Evolutionary conservation across 768 basidiomycete species (phyloP), one percentile per base, ranked within the genome.

Genomic region (Phaffia tasmanica): DNA sequence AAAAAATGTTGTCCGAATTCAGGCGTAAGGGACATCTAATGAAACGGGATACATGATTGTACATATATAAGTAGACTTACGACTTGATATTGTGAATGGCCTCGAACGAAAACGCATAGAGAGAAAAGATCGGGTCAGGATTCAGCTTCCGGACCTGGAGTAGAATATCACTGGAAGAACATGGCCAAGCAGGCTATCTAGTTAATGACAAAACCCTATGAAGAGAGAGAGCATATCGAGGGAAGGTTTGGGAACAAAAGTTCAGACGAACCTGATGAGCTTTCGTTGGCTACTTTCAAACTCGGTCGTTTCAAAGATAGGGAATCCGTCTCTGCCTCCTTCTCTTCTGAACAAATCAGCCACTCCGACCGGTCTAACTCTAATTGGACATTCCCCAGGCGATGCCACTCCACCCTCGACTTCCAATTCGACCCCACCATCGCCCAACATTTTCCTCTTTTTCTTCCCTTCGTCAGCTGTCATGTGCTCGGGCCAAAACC

Each of bases 371-470:
- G 72, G 68, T 69, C 72, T 73, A 14, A 71, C 69, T 55, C 70
- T 72, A 46, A 76, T 71, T 0, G 75, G 74, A 65, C 70, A 62
- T 14, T 69, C 72, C 60, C 72, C 74, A 11, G 76, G 76, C 55
- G 63, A 48, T 1, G 32, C 53, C 35, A 76, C 23, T 9, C 61
- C 69, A 42, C 59, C 67, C 25, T 46, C 64, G 27, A 70, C 54
- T 62, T 75, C 75, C 1, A 70, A 71, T 62, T 78, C 75, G 74
- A 77, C 75, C 3, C 76, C 72, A 51, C 76, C 76, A 4, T 76
- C 76, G 0, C 71, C 73, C 18, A 78, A 70, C 8, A 70, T 70
- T 47, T 73, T 72, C 68, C 73, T 42, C 6, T 14, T n/a, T 23
- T 42, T 42, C 3, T 25, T 5, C 42, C 46, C 30, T 18, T 25